Conservation (phyloP, 305 asterid species). For the Plantago coronopus region DNA sequence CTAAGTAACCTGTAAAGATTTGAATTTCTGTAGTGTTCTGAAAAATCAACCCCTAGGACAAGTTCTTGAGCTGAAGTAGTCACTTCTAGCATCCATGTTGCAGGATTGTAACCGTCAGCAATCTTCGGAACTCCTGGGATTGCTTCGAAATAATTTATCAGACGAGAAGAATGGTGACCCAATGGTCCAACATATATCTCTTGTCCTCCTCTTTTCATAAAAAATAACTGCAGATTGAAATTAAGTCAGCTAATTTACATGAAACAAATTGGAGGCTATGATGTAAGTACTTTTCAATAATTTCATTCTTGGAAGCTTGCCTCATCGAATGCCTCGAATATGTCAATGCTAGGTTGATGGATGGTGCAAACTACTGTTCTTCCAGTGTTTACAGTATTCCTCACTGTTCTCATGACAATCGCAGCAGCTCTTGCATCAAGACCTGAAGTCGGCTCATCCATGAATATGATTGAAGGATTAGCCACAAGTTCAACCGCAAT, state of each 20-base stretch:
- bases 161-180: constrained; percentile 54
- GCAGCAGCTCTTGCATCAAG: constrained; percentile 98
- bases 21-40: constrained; percentile 63
- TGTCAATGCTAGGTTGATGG: constrained; percentile 91
- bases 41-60: constrained; percentile 66
- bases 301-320: constrained; percentile 23
- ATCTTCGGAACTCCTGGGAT: constrained; percentile 67
- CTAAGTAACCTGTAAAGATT: constrained; percentile 60
- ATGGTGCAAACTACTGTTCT: constrained; percentile 92
- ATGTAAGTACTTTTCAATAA: background rate
- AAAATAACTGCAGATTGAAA: constrained; percentile 42
- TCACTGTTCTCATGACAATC: constrained; percentile 82
- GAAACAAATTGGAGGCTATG: background rate
- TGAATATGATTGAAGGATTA: constrained; percentile 80
- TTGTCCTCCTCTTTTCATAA: constrained; percentile 94
- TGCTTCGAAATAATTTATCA: constrained; percentile 71
- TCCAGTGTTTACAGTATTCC: constrained; percentile 88
- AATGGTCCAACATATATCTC: constrained; percentile 71
- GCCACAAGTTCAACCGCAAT: constrained; percentile 87
- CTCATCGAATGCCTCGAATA: constrained; percentile 92
- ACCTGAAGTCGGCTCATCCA: constrained; percentile 94
- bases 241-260: constrained; percentile 1
- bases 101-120: constrained; percentile 76
- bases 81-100: constrained; percentile 91
- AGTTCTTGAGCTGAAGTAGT: constrained; percentile 53